phyloP scores from a whole-genome alignment of 176 grass and related monocot species.

The Aegilops longissima region DNA sequence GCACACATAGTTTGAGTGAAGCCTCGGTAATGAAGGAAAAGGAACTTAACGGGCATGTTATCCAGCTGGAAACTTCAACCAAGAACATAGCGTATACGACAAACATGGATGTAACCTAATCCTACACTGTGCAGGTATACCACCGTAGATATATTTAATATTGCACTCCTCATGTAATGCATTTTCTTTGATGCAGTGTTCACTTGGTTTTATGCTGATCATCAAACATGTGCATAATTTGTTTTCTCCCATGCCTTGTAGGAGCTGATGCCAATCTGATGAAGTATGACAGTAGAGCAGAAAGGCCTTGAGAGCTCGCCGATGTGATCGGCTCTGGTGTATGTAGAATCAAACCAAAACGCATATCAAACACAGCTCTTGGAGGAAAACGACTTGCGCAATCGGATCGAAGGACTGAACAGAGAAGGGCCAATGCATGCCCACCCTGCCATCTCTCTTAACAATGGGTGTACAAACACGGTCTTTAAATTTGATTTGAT shows the following conservation, averaged over 20 bases:
- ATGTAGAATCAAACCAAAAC: background rate
- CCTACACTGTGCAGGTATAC: slow-evolving; percentile 38
- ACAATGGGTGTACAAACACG: slow-evolving; percentile 36
- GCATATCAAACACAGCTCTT: background rate
- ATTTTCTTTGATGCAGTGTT: slow-evolving; percentile 13
- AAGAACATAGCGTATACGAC: slow-evolving; percentile 29
- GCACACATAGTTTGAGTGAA: slow-evolving; percentile 26
- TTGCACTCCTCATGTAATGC: background rate
- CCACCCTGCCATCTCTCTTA: slow-evolving; percentile 22
- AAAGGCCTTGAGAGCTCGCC: slow-evolving; percentile 4
- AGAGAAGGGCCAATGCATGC: slow-evolving; percentile 11
- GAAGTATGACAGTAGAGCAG: slow-evolving; percentile 11
- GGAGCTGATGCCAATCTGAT: slow-evolving; percentile 24
- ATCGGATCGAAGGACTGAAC: background rate
- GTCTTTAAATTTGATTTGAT: slow-evolving; percentile 8
- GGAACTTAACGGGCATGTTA: slow-evolving; percentile 24
- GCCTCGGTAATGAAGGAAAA: slow-evolving; percentile 26
- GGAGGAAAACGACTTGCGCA: slow-evolving; percentile 8
- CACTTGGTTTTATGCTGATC: slow-evolving; percentile 1
- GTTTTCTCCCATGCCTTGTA: slow-evolving; percentile 5
- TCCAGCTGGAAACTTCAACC: slow-evolving; percentile 32
- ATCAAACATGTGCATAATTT: background rate
- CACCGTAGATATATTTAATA: background rate
- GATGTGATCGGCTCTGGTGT: slow-evolving; percentile 1
- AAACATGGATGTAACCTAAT: slow-evolving; percentile 43